Base-by-base conservation (phyloP, 805 yeast genomes). In the Saturnispora ahearnii region DNA sequence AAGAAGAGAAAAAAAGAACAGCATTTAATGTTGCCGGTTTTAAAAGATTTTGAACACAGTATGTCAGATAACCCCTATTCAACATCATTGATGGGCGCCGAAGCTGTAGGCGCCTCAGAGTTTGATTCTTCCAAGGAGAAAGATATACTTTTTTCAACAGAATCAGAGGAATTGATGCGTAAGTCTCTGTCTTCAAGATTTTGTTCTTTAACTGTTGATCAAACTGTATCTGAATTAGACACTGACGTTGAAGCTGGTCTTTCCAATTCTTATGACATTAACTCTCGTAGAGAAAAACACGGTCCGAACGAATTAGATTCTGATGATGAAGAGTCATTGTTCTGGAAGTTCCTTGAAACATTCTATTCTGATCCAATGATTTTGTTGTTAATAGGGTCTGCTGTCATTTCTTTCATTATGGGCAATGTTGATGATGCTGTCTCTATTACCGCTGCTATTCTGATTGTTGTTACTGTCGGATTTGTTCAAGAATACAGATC, bases 351-450 rank as follows among this genome's bases (percentile, higher is more conserved):
- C 59, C 46, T 88, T 9, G 73, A 82, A 52, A 87, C 83, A 49
- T 93, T 93, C 61, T 82, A 87, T 59, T 90, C 86, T 58, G 96
- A 93, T 67, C 97, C 96, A 24, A 73, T 93, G 68, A 91, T 93
- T 56, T 71, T 93, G 57, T 71, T 93, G 51, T 74, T 93, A 59
- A 86, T 90, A 38, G 97, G 93, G 0, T 88, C 97, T 0, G 97
- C 99, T 0, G 77, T 76, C 2, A 74, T 93, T 33, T 82, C 95
- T 54, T 86, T 91, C 57, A 66, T 87, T 59, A 87, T 93, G 95
- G 96, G 96, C n/a, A 93, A 93, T 67, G 79, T 81, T 31, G 97
- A 93, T 63, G 99, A 93, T 65, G 96, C 98, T 2, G 71, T 93
- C n/a, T 82, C 93, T 57, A 93, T 93, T 58, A 83, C 97, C 0